A percentile compares a stretch with the other conserved stretches of the same genome.
phyloP scores from a whole-genome alignment of 305 asterid genomes.

The Striga hermonthica region DNA sequence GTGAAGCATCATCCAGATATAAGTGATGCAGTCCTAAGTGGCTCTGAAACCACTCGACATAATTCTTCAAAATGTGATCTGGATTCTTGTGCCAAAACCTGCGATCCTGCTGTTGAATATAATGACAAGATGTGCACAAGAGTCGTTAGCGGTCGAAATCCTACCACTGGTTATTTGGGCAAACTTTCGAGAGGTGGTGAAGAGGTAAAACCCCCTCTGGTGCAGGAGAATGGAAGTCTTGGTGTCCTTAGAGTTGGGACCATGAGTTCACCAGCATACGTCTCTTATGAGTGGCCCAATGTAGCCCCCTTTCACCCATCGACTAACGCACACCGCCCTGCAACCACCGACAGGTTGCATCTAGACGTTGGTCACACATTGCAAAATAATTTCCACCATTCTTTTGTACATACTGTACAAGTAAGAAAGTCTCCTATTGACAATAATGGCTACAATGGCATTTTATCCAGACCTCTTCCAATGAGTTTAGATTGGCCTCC shows the following conservation, averaged over 20 bases:
- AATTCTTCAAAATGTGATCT: constrained; percentile 37
- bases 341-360: constrained; percentile 94
- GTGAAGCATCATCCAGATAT: constrained; percentile 37
- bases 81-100: constrained; percentile 38
- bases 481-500: constrained; percentile 96
- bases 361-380: constrained; percentile 94
- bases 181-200: constrained; percentile 47
- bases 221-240: constrained; percentile 49
- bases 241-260: constrained; percentile 64
- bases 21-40: constrained; percentile 29
- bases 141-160: constrained; percentile 31
- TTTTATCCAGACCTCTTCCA: constrained; percentile 63
- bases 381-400: constrained; percentile 79
- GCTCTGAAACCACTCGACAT: constrained; percentile 29
- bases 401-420: constrained; percentile 66
- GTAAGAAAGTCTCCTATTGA: constrained; percentile 73
- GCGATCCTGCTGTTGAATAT: constrained; percentile 42
- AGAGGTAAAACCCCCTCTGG: constrained; percentile 40
- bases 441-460: constrained; percentile 54
- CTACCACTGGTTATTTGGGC: constrained; percentile 39
- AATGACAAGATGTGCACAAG: constrained; percentile 35
- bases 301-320: constrained; percentile 61
- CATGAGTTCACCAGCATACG: constrained; percentile 56
- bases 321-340: constrained; percentile 65
- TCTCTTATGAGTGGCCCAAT: constrained; percentile 96